Evolutionary conservation across 1,284 basidiomycete species (phyloP).

Genomic region (Sanguinoderma infundibulare): DNA sequence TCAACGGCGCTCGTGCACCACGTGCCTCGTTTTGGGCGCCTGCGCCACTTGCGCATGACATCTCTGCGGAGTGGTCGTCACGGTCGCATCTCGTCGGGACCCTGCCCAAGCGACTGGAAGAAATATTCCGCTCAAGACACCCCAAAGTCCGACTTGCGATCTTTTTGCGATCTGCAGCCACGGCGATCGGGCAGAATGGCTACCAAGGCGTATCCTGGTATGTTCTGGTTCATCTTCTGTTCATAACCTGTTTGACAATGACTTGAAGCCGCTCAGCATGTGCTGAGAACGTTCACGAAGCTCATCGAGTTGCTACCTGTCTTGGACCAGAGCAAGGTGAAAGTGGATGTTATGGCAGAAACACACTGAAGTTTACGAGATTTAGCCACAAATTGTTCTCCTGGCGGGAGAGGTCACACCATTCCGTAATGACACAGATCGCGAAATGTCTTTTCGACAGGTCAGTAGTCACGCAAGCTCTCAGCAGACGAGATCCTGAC

Average conservation of each 20-base stretch:
- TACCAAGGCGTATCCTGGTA: not conserved
- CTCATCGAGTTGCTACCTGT: slow-evolving; percentile 52
- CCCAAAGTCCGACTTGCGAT: too few relatives aligned
- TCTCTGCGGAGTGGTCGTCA: too few relatives aligned
- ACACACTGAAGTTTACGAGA: not conserved
- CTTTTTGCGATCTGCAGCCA: not conserved
- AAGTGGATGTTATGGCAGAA: not conserved
- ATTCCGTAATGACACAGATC: slow-evolving; percentile 87
- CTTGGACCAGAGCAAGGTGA: slow-evolving; percentile 55
- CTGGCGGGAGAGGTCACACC: slow-evolving; percentile 63
- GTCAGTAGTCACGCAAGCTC: slow-evolving; percentile 22
- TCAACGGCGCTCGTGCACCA: too few relatives aligned
- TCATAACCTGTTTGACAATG: not conserved
- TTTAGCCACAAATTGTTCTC: slow-evolving; percentile 64
- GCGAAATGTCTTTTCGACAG: slow-evolving; percentile 78
- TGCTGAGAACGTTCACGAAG: slow-evolving; percentile 52
- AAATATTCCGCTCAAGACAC: too few relatives aligned
- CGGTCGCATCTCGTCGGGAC: too few relatives aligned
- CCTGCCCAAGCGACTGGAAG: too few relatives aligned
- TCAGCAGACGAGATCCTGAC: not conserved
- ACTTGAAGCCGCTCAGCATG: slow-evolving; percentile 49
- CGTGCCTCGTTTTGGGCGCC: too few relatives aligned
- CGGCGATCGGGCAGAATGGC: not conserved
- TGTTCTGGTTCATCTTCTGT: not conserved
- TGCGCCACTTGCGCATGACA: too few relatives aligned